Base-by-base conservation (phyloP, 2,329 filamentous ascomycete genomes). In the Bipolaris cookei region DNA sequence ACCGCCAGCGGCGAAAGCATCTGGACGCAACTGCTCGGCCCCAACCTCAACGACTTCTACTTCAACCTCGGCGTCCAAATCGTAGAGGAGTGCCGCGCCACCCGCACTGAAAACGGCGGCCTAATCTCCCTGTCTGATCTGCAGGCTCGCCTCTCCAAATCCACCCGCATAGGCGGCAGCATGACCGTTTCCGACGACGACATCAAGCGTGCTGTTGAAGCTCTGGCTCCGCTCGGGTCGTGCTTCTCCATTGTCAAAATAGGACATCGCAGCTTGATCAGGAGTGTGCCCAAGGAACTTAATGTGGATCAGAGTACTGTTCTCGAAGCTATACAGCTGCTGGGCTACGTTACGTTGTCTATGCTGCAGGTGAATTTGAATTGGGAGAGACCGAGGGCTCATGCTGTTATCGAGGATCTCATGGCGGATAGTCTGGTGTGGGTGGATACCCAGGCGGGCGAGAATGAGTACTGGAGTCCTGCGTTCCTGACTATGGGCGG, bases 1-100 rank as follows among this genome's bases (percentile, higher is more conserved):
- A 6, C 25, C 4, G 14, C 25, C 42, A 44, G 18, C n/a, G 82
- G 79, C 1, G 86, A 86, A 16, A 95, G 89, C 56, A 88, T 97
- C 57, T 98, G 95, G 94, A 90, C 92, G 7, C 93, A 97, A 80
- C 86, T 98, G 61, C 84, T 98, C 18, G 95, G 95, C 28, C 87
- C 90, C 58, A 92, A 88, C 68, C 93, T 99, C 66, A 96, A 97
- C 74, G 95, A 99, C 77, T 99, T 99, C 74, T 99, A 98, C 80
- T 98, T 98, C 77, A 94, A 96, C 80, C 86, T 99, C 43, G 95
- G 92, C 1, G 94, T 98, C n/a, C 85, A 91, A 47, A 90, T 98
- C 0, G 95, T 99, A 5, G 94, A 98, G 77, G 87, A 97, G 6
- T 99, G 95, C 74, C 84, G 92, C 5, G 87, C 89, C 50, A 97